Evolutionary conservation across 441 rosid genomes (phyloP).

Genomic region (Adansonia grandidieri): DNA sequence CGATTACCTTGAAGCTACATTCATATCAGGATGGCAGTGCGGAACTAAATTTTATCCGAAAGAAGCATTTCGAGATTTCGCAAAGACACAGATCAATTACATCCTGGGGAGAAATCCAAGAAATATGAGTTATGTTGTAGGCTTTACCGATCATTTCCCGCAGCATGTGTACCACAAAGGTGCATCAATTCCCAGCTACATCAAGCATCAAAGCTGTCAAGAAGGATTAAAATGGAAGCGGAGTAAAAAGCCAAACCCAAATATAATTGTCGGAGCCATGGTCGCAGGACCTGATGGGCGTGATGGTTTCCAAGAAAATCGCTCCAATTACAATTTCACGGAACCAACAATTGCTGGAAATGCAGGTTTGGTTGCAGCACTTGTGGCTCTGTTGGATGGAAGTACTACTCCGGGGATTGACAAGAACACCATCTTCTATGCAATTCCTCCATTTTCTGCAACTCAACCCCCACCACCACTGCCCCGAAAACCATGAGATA

Average conservation of each 20-base stretch:
- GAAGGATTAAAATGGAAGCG: conserved; percentile 91
- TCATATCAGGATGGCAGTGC: conserved; percentile 83
- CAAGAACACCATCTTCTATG: conserved; percentile 84
- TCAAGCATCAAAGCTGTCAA: conserved; percentile 66
- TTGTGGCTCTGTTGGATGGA: conserved; percentile 80
- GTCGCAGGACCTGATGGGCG: conserved; percentile 90
- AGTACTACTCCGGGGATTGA: conserved; percentile 49
- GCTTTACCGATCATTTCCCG: conserved; percentile 74
- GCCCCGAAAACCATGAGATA: conserved; percentile 71
- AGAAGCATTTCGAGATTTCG: conserved; percentile 68
- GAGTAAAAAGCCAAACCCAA: conserved; percentile 67
- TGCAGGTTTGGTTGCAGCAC: conserved; percentile 87
- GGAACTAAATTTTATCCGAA: conserved; percentile 75
- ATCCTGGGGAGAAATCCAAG: conserved; percentile 88
- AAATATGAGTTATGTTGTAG: conserved; percentile 87
- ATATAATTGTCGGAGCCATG: conserved; percentile 85
- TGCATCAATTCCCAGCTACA: conserved; percentile 84
- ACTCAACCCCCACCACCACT: conserved; percentile 88
- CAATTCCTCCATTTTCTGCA: conserved; percentile 84
- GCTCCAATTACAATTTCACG: conserved; percentile 82
- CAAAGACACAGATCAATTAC: conserved; percentile 79
- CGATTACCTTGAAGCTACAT: conserved; percentile 86
- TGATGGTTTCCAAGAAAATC: conserved; percentile 81
- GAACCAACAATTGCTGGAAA: conserved; percentile 92
- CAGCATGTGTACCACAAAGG: conserved; percentile 83